Conservation (phyloP, 2,329 filamentous ascomycete species). For the Monosporascus cannonballus region DNA sequence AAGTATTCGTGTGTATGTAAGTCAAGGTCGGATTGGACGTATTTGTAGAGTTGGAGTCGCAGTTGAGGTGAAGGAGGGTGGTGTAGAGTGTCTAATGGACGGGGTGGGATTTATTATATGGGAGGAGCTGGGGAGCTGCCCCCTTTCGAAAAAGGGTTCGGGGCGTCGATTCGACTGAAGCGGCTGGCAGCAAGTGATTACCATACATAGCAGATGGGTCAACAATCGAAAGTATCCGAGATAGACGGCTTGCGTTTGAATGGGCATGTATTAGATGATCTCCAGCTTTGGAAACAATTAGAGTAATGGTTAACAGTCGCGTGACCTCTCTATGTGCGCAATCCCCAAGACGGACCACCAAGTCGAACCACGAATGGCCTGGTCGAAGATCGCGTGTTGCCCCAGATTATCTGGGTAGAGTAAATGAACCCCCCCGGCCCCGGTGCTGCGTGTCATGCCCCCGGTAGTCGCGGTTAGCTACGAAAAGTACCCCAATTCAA, state of each 20-base stretch:
- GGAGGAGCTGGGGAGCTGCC: neutral
- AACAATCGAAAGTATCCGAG: neutral
- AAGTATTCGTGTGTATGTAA: neutral
- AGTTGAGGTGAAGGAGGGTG: neutral
- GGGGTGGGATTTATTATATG: neutral
- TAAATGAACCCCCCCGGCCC: no score
- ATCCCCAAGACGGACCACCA: neutral
- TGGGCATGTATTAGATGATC: neutral
- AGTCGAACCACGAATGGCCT: neutral
- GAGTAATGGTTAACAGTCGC: neutral
- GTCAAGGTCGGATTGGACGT: neutral
- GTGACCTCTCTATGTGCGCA: neutral
- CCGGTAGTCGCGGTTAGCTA: neutral
- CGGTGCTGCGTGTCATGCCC: neutral
- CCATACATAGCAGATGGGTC: no score
- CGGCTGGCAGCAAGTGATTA: no score
- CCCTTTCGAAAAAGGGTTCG: no score
- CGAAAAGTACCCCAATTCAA: neutral
- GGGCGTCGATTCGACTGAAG: no score
- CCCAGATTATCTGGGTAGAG: neutral
- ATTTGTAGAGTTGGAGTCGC: neutral
- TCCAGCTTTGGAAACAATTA: neutral
- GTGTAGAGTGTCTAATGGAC: neutral
- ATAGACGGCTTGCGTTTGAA: neutral
- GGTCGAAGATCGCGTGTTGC: neutral